These are phyloP conservation scores for Trichocomaceae sp. DNA, from an alignment of 2,329 filamentous ascomycete species.

Conservation along the genomic window DNA sequence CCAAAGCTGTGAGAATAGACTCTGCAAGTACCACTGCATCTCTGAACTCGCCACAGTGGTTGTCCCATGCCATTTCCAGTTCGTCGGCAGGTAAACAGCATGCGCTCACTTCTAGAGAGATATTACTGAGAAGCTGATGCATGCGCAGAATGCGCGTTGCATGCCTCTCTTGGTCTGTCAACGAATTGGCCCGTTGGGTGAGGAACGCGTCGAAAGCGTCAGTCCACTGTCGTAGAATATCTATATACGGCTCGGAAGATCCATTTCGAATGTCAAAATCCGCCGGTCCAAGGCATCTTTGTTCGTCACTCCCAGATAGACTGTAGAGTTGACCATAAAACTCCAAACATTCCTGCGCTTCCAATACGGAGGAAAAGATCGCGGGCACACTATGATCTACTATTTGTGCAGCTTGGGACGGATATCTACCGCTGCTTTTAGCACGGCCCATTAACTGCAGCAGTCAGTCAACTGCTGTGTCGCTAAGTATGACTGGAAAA, in stretches of 20 bases:
- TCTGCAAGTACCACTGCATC: background rate
- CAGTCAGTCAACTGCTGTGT: background rate
- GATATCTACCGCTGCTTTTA: background rate
- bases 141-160: constrained; percentile 2
- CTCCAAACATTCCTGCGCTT: constrained; percentile 2
- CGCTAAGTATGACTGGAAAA: background rate
- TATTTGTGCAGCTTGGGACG: background rate
- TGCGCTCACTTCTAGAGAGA: constrained; percentile 2
- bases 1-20: background rate
- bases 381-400: background rate
- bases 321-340: constrained; percentile 3
- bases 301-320: background rate
- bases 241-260: background rate
- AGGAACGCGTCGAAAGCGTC: constrained; percentile 6
- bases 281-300: background rate
- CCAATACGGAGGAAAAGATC: constrained; percentile 1
- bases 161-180: constrained; percentile 4
- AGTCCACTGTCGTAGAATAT: constrained; percentile 2
- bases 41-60: background rate
- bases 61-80: constrained; percentile 5
- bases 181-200: background rate
- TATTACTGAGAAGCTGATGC: constrained; percentile 3
- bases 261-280: background rate
- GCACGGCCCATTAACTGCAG: background rate
- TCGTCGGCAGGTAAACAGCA: background rate